Conservation (phyloP, 2,329 filamentous ascomycete genomes). For the Stenocarpella maydis region DNA sequence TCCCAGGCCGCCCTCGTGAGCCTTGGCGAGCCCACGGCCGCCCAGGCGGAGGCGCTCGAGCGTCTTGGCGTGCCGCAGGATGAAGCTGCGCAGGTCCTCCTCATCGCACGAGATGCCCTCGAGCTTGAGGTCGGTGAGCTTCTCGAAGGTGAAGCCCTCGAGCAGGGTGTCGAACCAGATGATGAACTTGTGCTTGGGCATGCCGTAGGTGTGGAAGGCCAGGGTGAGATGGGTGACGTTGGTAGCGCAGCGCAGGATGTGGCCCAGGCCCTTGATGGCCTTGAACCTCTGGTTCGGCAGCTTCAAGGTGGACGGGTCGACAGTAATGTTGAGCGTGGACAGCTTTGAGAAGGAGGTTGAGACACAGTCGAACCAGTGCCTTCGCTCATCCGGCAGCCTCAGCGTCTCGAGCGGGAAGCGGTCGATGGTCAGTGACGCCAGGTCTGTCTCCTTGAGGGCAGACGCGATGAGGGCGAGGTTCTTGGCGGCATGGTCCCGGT, state of each 20-base stretch:
- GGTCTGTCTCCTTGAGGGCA: slow-evolving; percentile 47
- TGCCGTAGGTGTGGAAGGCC: slow-evolving; percentile 51
- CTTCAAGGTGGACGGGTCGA: slow-evolving; percentile 50
- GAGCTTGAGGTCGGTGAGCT: slow-evolving; percentile 52
- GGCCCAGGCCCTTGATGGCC: slow-evolving; percentile 53
- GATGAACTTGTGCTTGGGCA: slow-evolving; percentile 50
- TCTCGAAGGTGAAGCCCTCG: slow-evolving; percentile 47
- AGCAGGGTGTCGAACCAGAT: slow-evolving; percentile 52
- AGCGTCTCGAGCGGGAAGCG: slow-evolving; percentile 54
- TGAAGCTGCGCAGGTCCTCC: slow-evolving; percentile 52
- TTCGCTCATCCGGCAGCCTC: slow-evolving; percentile 47
- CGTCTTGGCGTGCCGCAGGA: slow-evolving; percentile 50
- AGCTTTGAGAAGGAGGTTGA: slow-evolving; percentile 49
- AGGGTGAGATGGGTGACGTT: slow-evolving; percentile 50
- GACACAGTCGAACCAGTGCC: slow-evolving; percentile 52
- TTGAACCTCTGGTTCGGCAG: slow-evolving; percentile 49
- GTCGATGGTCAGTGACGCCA: slow-evolving; percentile 52
- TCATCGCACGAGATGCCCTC: slow-evolving; percentile 55
- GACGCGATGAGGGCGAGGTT: slow-evolving; percentile 51
- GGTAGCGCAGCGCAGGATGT: slow-evolving; percentile 50
- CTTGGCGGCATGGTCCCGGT: slow-evolving; percentile 48
- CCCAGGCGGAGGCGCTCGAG: slow-evolving; percentile 54
- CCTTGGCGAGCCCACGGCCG: slow-evolving; percentile 51
- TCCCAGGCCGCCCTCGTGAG: slow-evolving; percentile 50
- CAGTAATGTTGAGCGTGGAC: slow-evolving; percentile 49